Evolutionary conservation across 805 yeast species (phyloP).

Genomic region (Myxozyma sirexii): DNA sequence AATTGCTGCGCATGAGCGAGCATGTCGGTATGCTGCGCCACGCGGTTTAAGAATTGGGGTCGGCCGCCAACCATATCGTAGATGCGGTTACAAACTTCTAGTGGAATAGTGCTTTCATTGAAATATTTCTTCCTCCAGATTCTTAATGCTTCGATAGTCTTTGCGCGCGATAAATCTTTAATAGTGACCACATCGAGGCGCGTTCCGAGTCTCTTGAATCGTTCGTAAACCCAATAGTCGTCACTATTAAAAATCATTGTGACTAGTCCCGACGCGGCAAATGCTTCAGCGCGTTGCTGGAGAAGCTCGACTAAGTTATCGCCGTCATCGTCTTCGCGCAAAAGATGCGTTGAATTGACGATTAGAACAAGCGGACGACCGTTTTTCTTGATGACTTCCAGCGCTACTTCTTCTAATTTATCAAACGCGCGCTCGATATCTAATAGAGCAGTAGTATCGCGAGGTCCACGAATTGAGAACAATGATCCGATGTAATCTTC

Average conservation of each 20-base stretch:
- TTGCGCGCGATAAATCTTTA: constrained; percentile 55
- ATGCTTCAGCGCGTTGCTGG: constrained; percentile 80
- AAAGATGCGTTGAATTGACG: constrained; percentile 74
- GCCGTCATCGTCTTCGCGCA: constrained; percentile 76
- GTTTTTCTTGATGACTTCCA: constrained; percentile 44
- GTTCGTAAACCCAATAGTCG: constrained; percentile 85
- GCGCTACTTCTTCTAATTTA: constrained; percentile 72
- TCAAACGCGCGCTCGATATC: constrained; percentile 83
- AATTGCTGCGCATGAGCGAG: constrained; percentile 41
- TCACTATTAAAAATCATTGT: constrained; percentile 76
- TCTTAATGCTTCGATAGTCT: constrained; percentile 57
- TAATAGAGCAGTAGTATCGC: constrained; percentile 78
- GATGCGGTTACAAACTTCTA: constrained; percentile 52
- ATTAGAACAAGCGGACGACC: constrained; percentile 66
- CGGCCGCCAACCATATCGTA: constrained; percentile 80
- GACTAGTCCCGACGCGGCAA: constrained; percentile 72
- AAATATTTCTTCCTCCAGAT: constrained; percentile 48
- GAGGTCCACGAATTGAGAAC: constrained; percentile 78
- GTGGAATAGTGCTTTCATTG: constrained; percentile 44
- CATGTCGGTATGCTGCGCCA: constrained; percentile 60
- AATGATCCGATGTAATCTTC: constrained; percentile 84
- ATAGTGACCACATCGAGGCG: constrained; percentile 73
- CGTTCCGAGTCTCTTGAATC: constrained; percentile 70
- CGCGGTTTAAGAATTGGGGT: constrained; percentile 78
- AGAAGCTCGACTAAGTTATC: constrained; percentile 67